These are phyloP conservation scores for Sphagnum tenellum DNA, from an alignment of 225 moss, liverwort and hornwort genomes.

Conservation along the genomic window DNA sequence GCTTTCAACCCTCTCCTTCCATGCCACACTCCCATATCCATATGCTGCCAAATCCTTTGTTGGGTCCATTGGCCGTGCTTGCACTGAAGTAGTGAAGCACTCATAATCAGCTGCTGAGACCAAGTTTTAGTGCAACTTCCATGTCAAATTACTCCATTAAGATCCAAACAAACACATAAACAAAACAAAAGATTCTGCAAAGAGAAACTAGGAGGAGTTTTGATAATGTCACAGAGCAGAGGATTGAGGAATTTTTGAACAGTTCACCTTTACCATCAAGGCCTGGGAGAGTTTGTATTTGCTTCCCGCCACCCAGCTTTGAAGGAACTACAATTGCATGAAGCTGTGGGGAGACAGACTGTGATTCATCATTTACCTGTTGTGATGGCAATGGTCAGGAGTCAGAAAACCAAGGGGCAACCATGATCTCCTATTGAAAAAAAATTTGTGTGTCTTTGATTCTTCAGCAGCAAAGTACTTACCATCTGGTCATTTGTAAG, in stretches of 20 bases:
- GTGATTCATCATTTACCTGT: conserved; percentile 41
- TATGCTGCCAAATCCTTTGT: conserved; percentile 85
- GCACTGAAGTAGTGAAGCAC: conserved; percentile 22
- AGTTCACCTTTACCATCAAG: conserved; percentile 38
- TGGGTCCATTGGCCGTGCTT: conserved; percentile 86
- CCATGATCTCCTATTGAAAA: no score
- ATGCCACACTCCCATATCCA: conserved; percentile 89
- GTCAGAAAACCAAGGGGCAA: neutral
- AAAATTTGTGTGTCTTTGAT: no score
- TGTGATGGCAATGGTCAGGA: neutral
- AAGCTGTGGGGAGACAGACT: conserved; percentile 33
- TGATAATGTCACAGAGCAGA: no score
- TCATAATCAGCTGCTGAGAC: neutral
- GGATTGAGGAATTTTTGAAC: no score
- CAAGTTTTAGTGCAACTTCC: neutral
- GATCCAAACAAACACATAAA: no score
- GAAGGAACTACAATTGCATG: conserved; percentile 87
- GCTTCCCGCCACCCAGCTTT: conserved; percentile 57
- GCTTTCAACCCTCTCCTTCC: conserved; percentile 93
- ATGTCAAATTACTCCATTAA: no score
- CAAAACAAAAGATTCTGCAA: no score
- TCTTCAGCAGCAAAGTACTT: neutral
- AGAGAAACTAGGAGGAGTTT: conserved; percentile 34
- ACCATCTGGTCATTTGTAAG: conserved; percentile 75
- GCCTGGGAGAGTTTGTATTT: conserved; percentile 65